Percentiles rank a stretch among this genome's conserved stretches.
Conservation (phyloP, 2,329 filamentous ascomycete species). For the Xylariales sp. region DNA sequence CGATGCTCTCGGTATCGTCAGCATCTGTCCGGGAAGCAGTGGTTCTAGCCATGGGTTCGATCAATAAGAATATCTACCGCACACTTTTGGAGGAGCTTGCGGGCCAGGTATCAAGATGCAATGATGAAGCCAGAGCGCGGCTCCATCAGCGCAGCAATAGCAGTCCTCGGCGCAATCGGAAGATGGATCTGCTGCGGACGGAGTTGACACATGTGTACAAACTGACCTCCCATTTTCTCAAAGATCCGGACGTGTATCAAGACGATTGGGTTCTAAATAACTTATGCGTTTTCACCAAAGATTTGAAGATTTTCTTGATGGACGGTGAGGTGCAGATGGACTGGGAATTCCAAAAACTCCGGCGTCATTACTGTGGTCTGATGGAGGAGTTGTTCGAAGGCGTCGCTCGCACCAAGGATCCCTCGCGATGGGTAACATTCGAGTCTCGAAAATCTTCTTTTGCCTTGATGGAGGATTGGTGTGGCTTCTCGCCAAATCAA, state of each 20-base stretch:
- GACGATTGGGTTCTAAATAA: slow-evolving; percentile 91
- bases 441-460: slow-evolving; percentile 94
- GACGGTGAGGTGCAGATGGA: slow-evolving; percentile 93
- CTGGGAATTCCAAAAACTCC: slow-evolving; percentile 86
- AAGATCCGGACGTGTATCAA: slow-evolving; percentile 69
- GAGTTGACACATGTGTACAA: slow-evolving; percentile 97
- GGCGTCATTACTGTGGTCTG: slow-evolving; percentile 89
- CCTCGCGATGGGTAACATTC: slow-evolving; percentile 93
- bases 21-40: slow-evolving; percentile 83
- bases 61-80: slow-evolving; percentile 90
- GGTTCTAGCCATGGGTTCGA: slow-evolving; percentile 86
- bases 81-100: slow-evolving; percentile 87
- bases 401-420: slow-evolving; percentile 78
- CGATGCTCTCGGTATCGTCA: slow-evolving; percentile 75
- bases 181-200: slow-evolving; percentile 81
- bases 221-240: slow-evolving; percentile 84
- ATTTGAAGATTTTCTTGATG: slow-evolving; percentile 89
- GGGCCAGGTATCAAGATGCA: slow-evolving; percentile 78
- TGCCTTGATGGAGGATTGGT: slow-evolving; percentile 98
- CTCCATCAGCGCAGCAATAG: slow-evolving; percentile 85
- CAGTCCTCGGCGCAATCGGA: slow-evolving; percentile 73
- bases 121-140: slow-evolving; percentile 79
- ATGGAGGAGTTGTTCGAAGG: slow-evolving; percentile 91
- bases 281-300: slow-evolving; percentile 82
- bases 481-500: slow-evolving; percentile 91